A percentile compares a stretch with the other conserved stretches of the same genome.
Evolutionary conservation across 176 grass and related monocot species (phyloP).

Genomic region (Musa acuminata): DNA sequence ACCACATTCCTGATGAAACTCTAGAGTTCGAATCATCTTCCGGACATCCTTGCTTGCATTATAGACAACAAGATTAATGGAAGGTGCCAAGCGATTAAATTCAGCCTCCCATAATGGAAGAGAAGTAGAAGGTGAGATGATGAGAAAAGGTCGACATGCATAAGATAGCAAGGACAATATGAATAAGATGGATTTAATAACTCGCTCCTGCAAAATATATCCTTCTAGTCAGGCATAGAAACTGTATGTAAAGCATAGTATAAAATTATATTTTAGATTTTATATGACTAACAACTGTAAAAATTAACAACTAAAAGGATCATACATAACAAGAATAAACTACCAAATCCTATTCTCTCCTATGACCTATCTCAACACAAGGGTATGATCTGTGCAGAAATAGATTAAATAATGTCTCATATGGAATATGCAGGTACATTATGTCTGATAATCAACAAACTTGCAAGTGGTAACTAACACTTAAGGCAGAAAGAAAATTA

Average conservation of each 20-base stretch:
- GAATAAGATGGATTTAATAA: slow-evolving; percentile 75
- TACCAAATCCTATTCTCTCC: no score
- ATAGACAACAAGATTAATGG: slow-evolving; percentile 66
- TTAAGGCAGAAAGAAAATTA: no score
- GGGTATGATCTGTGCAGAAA: no score
- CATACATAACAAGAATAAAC: no score
- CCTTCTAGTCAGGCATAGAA: background rate
- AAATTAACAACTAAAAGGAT: background rate
- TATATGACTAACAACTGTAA: background rate
- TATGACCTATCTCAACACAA: no score
- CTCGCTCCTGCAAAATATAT: slow-evolving; percentile 50
- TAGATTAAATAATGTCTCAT: no score
- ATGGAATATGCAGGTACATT: no score
- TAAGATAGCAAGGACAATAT: slow-evolving; percentile 43
- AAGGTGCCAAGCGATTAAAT: slow-evolving; percentile 61
- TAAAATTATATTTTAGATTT: background rate
- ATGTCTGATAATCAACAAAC: no score
- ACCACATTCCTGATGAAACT: slow-evolving; percentile 56
- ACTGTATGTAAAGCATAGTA: background rate
- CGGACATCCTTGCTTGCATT: slow-evolving; percentile 53
- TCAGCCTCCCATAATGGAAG: slow-evolving; percentile 72
- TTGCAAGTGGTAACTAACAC: no score
- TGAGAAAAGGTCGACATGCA: slow-evolving; percentile 52
- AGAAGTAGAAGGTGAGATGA: slow-evolving; percentile 47
- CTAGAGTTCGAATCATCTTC: slow-evolving; percentile 56